Evolutionary conservation across 2,329 filamentous ascomycete species (phyloP).

Genomic region (Trichoderma sp.): DNA sequence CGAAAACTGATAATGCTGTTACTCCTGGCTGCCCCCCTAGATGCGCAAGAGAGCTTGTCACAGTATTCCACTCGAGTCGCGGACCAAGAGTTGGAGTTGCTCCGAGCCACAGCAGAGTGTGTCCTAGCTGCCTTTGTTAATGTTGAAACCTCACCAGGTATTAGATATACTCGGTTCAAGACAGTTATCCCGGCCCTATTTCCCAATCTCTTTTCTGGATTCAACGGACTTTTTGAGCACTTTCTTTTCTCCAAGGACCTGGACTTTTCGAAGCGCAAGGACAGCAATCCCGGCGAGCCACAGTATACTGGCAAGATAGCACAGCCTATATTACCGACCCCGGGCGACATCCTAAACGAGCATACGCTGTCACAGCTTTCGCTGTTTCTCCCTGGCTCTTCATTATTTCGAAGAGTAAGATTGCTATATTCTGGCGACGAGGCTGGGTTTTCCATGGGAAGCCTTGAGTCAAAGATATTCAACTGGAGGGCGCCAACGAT

Average conservation of each 20-base stretch:
- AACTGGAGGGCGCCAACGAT: conserved; percentile 78
- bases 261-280: conserved; percentile 62
- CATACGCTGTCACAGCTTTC: conserved; percentile 70
- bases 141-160: conserved; percentile 65
- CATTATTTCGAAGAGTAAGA: conserved; percentile 67
- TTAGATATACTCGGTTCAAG: conserved; percentile 65
- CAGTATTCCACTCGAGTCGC: conserved; percentile 60
- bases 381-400: conserved; percentile 68
- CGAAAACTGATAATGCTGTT: conserved; percentile 71
- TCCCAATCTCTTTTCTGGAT: conserved; percentile 68
- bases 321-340: conserved; percentile 56
- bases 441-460: conserved; percentile 76
- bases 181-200: conserved; percentile 61
- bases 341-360: conserved; percentile 66
- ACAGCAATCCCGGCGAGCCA: conserved; percentile 30
- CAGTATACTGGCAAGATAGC: conserved; percentile 35
- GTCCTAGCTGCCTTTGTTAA: conserved; percentile 69
- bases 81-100: conserved; percentile 59
- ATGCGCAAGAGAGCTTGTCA: conserved; percentile 66
- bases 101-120: conserved; percentile 65
- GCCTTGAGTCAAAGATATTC: conserved; percentile 74
- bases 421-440: conserved; percentile 71
- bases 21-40: conserved; percentile 67
- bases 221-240: conserved; percentile 72
- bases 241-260: conserved; percentile 76